Evolutionary conservation across 2,329 filamentous ascomycete genomes (phyloP), one percentile per base, ranked within the genome.

Genomic region (Eutypella sp.): DNA sequence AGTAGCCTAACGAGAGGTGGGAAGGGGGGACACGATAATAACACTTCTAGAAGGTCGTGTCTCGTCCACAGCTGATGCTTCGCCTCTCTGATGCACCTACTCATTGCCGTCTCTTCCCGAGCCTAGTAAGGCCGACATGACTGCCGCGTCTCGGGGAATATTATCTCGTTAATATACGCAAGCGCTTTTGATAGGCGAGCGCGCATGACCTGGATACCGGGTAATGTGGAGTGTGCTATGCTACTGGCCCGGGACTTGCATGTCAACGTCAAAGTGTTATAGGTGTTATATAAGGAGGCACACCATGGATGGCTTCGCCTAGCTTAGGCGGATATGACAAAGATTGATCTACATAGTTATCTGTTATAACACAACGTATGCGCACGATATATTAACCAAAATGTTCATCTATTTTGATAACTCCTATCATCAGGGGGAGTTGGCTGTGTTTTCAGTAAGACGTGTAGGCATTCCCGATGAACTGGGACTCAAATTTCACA

Each of bases 131-230:
- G 24, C 44, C 47, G 48, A 42, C 20, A 38, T 51, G 38, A 49
- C 45, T 44, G 46, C 50, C 42, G n/a, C 49, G 47, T 40, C 48
- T 56, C 51, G 52, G 52, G 51, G 53, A 42, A 56, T 57, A 53
- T 47, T 44, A 39, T 41, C 41, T n/a, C 37, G 48, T 51, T 55
- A 63, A 60, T 62, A 58, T 59, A 51, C 48, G 51, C 47, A 45
- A 40, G 31, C 49, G 41, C 49, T 58, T 52, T 48, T n/a, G 43
- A 57, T 57, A 61, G 54, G 61, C 43, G 56, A 59, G 40, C 41
- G 18, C 40, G 39, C 31, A 27, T 47, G 47, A 43, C 33, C 45
- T 54, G 53, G 51, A 59, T 58, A 50, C 56, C 54, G 53, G 55
- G 42, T 64, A 60, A 63, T 63, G 52, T 60, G 49, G 50, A 53